Evolutionary conservation across 2,329 filamentous ascomycete species (phyloP), one percentile per base, ranked within the genome.

Genomic region (Botrytis tulipae): DNA sequence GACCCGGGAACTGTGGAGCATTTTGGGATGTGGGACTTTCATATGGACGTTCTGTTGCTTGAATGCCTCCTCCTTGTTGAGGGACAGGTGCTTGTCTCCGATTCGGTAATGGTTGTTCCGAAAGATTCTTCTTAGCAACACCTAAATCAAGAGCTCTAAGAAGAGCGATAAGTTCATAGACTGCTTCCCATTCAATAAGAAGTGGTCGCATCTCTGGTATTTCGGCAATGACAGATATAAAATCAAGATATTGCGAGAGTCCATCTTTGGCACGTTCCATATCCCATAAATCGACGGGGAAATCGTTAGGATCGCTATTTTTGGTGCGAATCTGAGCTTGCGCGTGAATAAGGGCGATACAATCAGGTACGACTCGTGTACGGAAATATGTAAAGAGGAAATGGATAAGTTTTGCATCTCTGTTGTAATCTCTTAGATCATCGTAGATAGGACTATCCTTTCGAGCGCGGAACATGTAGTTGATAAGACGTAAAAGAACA

Each of bases 201-300:
- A 97, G 91, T 60, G 90, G 88, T 76, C 97, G 93, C 85, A 94
- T 94, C 69, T 93, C 91, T 61, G 91, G 87, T 78, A 95, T 92
- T 80, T 97, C 95, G 0, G 93, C 94, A 42, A 97, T 89, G 0
- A 96, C 95, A 25, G 92, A 94, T 71, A 98, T 92, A 81, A 98
- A 97, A 78, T 98, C 95, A 2, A 98, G 89, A 80, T 97, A 97
- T 82, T 98, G 95, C 70, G 95, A 94, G 1, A 98, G 89, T 0
- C 95, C 95, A 80, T 98, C 95, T 81, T 97, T 97, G 74, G 97
- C 95, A 22, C 95, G 90, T 81, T 98, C 95, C 92, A 98, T 97
- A 79, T 98, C 95, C 95, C 95, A 98, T 65, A 94, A 88, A 79
- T 98, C 97, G 2, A 98, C 90, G 0, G 95, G 95, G 79, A 98